Conservation (phyloP, 352 stramenopile species). For the Aphanomyces cochlioides region DNA sequence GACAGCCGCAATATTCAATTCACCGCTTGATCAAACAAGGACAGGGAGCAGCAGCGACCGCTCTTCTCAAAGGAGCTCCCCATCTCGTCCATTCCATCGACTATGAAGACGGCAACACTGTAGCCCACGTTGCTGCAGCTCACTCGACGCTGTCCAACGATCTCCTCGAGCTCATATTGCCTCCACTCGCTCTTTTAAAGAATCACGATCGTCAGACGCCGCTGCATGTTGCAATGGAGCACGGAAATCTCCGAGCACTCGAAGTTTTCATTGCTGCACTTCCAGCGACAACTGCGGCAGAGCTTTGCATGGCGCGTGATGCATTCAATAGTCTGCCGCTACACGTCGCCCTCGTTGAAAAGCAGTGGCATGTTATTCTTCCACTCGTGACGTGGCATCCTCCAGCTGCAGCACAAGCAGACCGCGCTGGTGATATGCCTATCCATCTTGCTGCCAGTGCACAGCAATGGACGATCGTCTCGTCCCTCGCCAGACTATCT, state of each 20-base stretch:
- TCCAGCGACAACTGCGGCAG: neutral
- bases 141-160: neutral
- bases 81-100: neutral
- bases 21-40: conserved; percentile 4
- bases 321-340: neutral
- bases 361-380: neutral
- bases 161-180: neutral
- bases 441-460: conserved; percentile 16
- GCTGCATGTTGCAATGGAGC: conserved; percentile 3
- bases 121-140: conserved; percentile 5
- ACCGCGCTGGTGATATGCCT: conserved; percentile 12
- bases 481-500: neutral
- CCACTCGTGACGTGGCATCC: conserved; percentile 8
- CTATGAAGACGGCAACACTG: conserved; percentile 24
- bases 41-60: neutral
- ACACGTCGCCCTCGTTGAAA: conserved; percentile 14
- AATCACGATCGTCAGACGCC: conserved; percentile 20
- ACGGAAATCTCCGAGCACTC: neutral
- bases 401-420: neutral
- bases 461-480: conserved; percentile 16
- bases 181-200: neutral
- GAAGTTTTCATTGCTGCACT: neutral
- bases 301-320: neutral
- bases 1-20: conserved; percentile 12
- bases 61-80: neutral